Conservation (phyloP, 345 rosid species). For the Eucalyptus globulus region DNA sequence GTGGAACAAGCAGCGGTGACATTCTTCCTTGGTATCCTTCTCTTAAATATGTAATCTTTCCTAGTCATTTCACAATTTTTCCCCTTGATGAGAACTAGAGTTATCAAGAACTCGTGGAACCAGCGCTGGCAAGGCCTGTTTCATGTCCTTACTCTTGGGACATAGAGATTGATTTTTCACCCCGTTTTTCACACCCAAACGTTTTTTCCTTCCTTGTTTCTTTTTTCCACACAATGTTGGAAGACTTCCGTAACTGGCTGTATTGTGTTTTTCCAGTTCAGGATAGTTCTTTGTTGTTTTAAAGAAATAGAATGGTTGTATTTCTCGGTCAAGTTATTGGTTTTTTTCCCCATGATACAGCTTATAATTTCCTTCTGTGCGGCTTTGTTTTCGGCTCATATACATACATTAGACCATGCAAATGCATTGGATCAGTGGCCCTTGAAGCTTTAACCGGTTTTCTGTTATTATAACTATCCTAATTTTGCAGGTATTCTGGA, state of each 20-base stretch:
- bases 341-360: background rate
- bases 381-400: background rate
- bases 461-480: background rate
- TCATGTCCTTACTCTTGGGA: background rate
- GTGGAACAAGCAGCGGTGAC: background rate
- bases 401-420: background rate
- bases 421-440: background rate
- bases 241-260: background rate
- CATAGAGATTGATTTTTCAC: background rate
- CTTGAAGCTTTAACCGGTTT: background rate
- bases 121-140: background rate
- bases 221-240: background rate
- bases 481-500: background rate
- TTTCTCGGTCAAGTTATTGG: background rate
- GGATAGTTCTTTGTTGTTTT: background rate
- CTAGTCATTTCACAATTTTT: background rate
- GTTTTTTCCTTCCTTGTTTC: background rate
- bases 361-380: background rate
- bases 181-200: background rate
- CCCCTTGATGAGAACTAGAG: background rate
- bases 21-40: background rate
- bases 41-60: background rate
- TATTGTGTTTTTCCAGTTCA: background rate
- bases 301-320: background rate
- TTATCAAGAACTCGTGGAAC: background rate